A percentile compares a stretch with the other conserved stretches of the same genome.
Conservation (phyloP, 2,329 filamentous ascomycete genomes). For the Daldinia sp. region DNA sequence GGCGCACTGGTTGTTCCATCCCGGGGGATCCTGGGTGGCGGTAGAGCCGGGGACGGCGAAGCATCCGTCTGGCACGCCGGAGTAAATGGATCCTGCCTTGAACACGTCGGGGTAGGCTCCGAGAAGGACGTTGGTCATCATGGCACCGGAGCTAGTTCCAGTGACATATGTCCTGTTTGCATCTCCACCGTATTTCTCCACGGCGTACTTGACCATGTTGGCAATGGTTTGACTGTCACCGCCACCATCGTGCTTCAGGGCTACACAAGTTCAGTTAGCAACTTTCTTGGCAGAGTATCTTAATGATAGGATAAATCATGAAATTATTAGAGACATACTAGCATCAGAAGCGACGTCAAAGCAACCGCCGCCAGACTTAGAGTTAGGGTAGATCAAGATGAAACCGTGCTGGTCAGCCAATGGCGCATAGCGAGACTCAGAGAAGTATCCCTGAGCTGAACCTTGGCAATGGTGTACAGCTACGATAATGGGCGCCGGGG, state of each 20-base stretch:
- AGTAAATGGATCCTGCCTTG: constrained; percentile 59
- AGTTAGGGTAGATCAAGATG: constrained; percentile 64
- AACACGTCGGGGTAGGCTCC: constrained; percentile 64
- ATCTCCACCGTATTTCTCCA: constrained; percentile 52
- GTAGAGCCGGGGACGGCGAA: constrained; percentile 53
- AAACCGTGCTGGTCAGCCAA: constrained; percentile 67
- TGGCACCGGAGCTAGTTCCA: constrained; percentile 52
- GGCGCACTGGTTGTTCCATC: constrained; percentile 68
- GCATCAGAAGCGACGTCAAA: constrained; percentile 70
- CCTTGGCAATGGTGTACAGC: constrained; percentile 69
- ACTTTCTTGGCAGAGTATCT: neutral
- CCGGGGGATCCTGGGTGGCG: constrained; percentile 54
- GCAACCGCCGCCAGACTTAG: constrained; percentile 59
- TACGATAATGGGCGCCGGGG: constrained; percentile 60
- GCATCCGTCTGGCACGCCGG: constrained; percentile 59
- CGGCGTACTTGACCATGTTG: constrained; percentile 54
- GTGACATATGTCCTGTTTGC: constrained; percentile 46
- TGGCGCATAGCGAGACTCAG: constrained; percentile 63
- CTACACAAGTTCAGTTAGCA: constrained; percentile 27
- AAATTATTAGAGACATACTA: constrained; percentile 40
- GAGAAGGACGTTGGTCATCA: constrained; percentile 56
- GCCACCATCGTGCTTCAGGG: constrained; percentile 54
- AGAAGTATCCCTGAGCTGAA: constrained; percentile 64
- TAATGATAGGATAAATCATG: neutral
- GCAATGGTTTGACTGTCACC: constrained; percentile 56